These are phyloP conservation scores for Melaleuca quinquenervia DNA, from an alignment of 345 rosid species.

Conservation along the genomic window DNA sequence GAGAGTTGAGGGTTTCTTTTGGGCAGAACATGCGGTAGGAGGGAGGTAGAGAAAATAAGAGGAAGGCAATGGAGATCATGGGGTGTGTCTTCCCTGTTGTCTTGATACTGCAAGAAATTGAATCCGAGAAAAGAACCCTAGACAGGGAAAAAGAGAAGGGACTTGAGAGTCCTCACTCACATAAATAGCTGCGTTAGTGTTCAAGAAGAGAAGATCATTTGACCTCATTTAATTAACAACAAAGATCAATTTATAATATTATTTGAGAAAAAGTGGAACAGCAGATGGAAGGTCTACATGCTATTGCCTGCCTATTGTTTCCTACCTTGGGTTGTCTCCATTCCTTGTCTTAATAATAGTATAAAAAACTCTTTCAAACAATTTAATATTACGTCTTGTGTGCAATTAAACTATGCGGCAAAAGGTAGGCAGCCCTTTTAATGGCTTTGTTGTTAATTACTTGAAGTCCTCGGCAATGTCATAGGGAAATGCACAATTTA, in stretches of 20 bases:
- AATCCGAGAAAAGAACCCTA: background rate
- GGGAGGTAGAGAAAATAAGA: background rate
- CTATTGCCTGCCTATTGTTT: background rate
- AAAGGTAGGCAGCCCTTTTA: conserved; percentile 1
- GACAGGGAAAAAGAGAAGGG: background rate
- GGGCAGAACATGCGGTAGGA: background rate
- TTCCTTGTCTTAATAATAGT: background rate
- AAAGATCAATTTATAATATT: background rate
- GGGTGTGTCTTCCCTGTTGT: background rate
- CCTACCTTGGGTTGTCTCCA: background rate
- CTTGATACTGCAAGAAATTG: background rate
- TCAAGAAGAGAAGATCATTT: background rate
- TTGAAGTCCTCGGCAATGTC: conserved; percentile 1
- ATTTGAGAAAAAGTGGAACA: background rate
- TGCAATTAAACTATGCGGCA: background rate
- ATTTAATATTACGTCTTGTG: background rate
- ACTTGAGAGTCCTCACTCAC: background rate
- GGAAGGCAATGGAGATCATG: background rate
- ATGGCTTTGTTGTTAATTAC: background rate
- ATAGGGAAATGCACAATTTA: background rate
- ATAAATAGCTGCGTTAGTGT: background rate
- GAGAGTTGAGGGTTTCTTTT: background rate
- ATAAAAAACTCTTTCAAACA: background rate
- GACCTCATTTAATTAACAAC: background rate
- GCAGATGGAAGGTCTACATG: background rate